Conservation (phyloP, 108 stramenopile species). For the Cyclotella sp. region DNA sequence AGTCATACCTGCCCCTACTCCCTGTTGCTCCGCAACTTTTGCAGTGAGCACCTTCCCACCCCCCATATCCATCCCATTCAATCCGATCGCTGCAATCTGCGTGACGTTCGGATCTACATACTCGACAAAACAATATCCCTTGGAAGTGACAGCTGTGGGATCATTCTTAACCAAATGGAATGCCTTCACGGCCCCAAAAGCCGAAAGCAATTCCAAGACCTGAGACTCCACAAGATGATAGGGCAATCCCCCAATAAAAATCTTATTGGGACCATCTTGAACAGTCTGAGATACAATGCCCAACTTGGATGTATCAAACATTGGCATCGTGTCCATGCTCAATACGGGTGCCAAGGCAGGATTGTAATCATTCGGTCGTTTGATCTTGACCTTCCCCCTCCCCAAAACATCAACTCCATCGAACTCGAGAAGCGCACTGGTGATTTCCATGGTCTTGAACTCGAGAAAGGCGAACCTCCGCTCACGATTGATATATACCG, state of each 20-base stretch:
- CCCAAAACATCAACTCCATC: slow-evolving; percentile 90
- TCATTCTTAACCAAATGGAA: slow-evolving; percentile 96
- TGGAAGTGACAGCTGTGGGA: slow-evolving; percentile 71
- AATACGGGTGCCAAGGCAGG: slow-evolving; percentile 80
- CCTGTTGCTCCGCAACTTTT: slow-evolving; percentile 66
- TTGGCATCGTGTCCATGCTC: slow-evolving; percentile 60
- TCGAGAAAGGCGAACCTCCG: slow-evolving; percentile 96
- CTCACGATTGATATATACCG: slow-evolving; percentile 94
- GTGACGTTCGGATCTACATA: slow-evolving; percentile 87
- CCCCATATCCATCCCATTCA: slow-evolving; percentile 96
- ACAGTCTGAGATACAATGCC: slow-evolving; percentile 90
- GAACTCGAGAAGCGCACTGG: slow-evolving; percentile 89
- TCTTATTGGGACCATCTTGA: slow-evolving; percentile 97
- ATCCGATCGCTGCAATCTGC: slow-evolving; percentile 86
- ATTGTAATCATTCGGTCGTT: slow-evolving; percentile 98
- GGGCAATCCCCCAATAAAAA: slow-evolving; percentile 98
- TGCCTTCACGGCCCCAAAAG: slow-evolving; percentile 92
- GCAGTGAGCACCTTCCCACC: slow-evolving; percentile 94
- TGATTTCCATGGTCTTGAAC: slow-evolving; percentile 93
- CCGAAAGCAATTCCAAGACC: slow-evolving; percentile 91
- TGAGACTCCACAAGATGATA: slow-evolving; percentile 94
- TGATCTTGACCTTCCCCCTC: slow-evolving; percentile 89
- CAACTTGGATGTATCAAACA: slow-evolving; percentile 75
- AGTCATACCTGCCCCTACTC: slow-evolving; percentile 6
- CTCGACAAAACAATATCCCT: slow-evolving; percentile 98